Evolutionary conservation across 495 filamentous ascomycete genomes (phyloP).

Genomic region (Acidiella bohemica): DNA sequence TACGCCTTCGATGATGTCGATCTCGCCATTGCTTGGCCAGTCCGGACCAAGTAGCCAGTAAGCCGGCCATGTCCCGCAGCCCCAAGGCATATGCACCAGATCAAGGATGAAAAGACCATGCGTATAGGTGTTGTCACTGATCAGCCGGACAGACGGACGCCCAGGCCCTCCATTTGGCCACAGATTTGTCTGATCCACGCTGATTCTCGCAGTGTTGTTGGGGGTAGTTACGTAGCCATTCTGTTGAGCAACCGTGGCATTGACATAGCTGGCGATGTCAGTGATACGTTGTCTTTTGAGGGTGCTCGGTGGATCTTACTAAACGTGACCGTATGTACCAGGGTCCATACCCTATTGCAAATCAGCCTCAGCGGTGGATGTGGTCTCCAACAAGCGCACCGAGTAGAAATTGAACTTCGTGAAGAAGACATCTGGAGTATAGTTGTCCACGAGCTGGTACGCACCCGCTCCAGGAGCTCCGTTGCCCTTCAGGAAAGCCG

Average conservation of each 20-base stretch:
- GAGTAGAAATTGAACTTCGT: conserved; percentile 26
- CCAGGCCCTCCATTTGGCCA: conserved; percentile 19
- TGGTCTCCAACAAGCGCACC: conserved; percentile 1
- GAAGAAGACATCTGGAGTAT: conserved; percentile 20
- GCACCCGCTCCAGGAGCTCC: conserved; percentile 8
- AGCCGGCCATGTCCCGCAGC: conserved; percentile 22
- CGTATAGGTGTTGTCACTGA: conserved; percentile 19
- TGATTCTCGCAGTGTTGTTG: conserved; percentile 9
- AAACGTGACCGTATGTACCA: conserved; percentile 24
- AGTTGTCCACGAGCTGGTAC: conserved; percentile 20
- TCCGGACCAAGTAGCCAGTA: conserved; percentile 55
- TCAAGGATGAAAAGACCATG: conserved; percentile 20
- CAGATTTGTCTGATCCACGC: conserved; percentile 16
- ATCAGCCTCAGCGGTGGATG: not conserved
- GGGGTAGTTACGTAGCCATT: conserved; percentile 16
- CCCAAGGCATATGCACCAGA: conserved; percentile 19
- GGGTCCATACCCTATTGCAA: conserved; percentile 17
- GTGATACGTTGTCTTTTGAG: too few species aligned
- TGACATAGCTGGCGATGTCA: conserved; percentile 12
- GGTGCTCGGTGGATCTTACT: too few species aligned
- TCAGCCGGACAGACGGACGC: conserved; percentile 16
- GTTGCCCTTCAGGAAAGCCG: conserved; percentile 8
- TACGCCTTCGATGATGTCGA: conserved; percentile 84
- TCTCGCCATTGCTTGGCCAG: conserved; percentile 75
- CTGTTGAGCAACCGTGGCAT: conserved; percentile 15